phyloP scores from a whole-genome alignment of 108 stramenopile species.

The Cylindrotheca closterium region DNA sequence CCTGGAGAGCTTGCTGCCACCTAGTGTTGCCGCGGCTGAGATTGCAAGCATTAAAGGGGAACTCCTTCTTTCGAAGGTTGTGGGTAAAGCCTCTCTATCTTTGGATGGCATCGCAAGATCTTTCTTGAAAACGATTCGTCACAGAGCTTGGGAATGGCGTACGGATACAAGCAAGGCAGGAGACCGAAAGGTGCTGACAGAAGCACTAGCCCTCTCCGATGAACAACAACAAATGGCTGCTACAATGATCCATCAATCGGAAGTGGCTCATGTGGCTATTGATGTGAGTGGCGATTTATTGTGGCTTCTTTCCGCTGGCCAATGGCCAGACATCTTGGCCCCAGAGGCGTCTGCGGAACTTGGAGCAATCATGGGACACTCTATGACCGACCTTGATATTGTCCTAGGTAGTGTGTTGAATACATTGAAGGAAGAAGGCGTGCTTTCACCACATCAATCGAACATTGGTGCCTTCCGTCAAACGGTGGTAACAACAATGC shows the following conservation, averaged over 20 bases:
- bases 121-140: slow-evolving; percentile 51
- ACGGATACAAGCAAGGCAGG: slow-evolving; percentile 43
- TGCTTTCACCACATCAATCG: slow-evolving; percentile 69
- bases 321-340: slow-evolving; percentile 81
- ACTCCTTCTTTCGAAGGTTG: slow-evolving; percentile 69
- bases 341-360: slow-evolving; percentile 68
- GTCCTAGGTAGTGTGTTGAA: slow-evolving; percentile 67
- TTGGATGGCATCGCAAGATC: slow-evolving; percentile 59
- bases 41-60: slow-evolving; percentile 83
- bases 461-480: slow-evolving; percentile 71
- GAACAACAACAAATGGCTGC: slow-evolving; percentile 66
- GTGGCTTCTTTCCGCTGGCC: slow-evolving; percentile 74
- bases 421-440: slow-evolving; percentile 79
- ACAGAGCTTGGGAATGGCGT: slow-evolving; percentile 43
- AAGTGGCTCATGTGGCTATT: slow-evolving; percentile 62
- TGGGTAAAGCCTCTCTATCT: slow-evolving; percentile 65
- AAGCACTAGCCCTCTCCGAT: slow-evolving; percentile 36
- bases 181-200: slow-evolving; percentile 13
- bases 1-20: slow-evolving; percentile 67
- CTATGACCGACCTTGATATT: slow-evolving; percentile 60
- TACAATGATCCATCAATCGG: slow-evolving; percentile 69
- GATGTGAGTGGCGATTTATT: slow-evolving; percentile 60
- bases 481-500: slow-evolving; percentile 48
- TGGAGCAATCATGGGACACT: slow-evolving; percentile 66
- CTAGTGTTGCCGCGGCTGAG: slow-evolving; percentile 53